Evolutionary conservation across 2,329 filamentous ascomycete genomes (phyloP), one percentile per base, ranked within the genome.

Genomic region (Penicillium sp.): DNA sequence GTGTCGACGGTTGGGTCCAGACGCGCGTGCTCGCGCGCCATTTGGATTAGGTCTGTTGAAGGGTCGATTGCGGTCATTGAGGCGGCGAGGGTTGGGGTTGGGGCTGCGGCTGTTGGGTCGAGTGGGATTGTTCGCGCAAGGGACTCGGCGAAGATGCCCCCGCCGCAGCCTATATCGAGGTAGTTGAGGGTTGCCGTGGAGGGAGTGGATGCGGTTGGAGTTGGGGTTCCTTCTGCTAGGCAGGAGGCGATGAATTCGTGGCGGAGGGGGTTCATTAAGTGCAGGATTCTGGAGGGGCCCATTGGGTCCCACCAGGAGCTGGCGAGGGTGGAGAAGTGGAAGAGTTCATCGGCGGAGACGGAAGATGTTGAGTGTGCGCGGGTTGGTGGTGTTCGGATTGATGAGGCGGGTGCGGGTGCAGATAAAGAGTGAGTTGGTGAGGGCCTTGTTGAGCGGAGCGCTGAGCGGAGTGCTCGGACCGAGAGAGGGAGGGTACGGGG

Each of bases 281-380:
- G 94, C 2, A 99, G 85, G 56, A 97, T 86, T 37, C 93, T 86
- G 4, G 91, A 97, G 7, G 93, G 88, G 49, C 94, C 94, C 70
- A 96, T 87, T 1, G 93, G 90, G 75, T 97, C 92, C 94, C 94
- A 99, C 94, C 94, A 99, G 67, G 88, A 88, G 62, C 89, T 90
- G 62, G 94, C 94, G 68, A 99, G 90, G 60, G 86, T 86, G 69
- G 91, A 91, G 83, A 99, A 99, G 79, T 99, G 94, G 17, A 89
- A 89, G 61, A 99, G 85, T 78, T 99, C 93, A 63, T 88, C 84
- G 50, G 89, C 84, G 67, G 95, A 95, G 75, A 99, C 90, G 53
- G 90, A 91, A 45, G 88, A 86, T 42, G 73, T 72, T 42, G 72
- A 71, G 56, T 73, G 70, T 10, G 61, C 55, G 57, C 68, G 69